Base-by-base conservation (phyloP, 75 land plant species). In the Isoetes taiwanensis region DNA sequence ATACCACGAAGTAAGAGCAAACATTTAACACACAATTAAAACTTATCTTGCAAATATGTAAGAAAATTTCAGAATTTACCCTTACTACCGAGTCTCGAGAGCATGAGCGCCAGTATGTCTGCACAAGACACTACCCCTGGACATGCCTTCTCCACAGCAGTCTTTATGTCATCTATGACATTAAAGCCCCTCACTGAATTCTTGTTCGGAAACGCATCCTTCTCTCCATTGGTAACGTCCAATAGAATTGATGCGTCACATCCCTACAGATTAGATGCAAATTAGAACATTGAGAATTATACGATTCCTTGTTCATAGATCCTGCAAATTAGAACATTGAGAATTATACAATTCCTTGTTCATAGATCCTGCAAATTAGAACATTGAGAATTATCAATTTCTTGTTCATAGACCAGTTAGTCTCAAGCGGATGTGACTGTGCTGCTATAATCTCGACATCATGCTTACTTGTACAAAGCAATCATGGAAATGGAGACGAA, bases 401-500 rank as follows among this genome's bases (percentile, higher is more conserved):
- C 14, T 10, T 37, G 39, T 14, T 10, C 9, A 9, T 14, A 37
- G 39, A 37, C 9, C 9, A 37, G 12, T 37, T 14, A 10, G 39
- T 37, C 9, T 37, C 39, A 37, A 37, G 14, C 9, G 9, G 9
- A 37, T 10, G 12, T 10, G 14, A 14, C 39, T 37, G 14, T 37
- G 39, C 12, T 10, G 9, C 12, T 10, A 37, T 37, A 10, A 10
- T 10, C 9, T 37, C 39, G 12, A 14, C 39, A 14, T 37, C 14
- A 28, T 54, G 26, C 56, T 48, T 67, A 61, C 70, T 17, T 67
- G 30, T 23, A 67, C 65, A 37, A 68, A 68, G 33, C 71, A 68
- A 35, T 68, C 71, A 28, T 68, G 71, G 42, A 68, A 68, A 21
- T 68, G 71, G 31, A 68, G 57, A 29, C 65, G 32, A 2, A 68